Conservation (phyloP, 2,329 filamentous ascomycete genomes). For the Alternaria consortialis region DNA sequence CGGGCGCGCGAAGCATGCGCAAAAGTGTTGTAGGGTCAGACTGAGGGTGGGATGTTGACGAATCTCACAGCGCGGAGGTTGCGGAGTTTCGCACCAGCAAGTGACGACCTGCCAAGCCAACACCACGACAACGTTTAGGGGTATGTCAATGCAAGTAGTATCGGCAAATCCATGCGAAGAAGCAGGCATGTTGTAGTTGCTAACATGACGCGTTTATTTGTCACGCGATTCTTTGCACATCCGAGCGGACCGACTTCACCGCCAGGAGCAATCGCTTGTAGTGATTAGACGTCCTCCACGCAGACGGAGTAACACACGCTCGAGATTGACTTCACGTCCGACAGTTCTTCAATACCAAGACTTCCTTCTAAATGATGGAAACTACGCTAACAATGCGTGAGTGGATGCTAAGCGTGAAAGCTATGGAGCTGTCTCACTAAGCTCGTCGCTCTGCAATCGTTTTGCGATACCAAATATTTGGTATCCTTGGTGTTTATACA, state of each 20-base stretch:
- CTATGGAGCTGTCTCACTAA: too few species aligned
- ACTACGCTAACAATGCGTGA: too few species aligned
- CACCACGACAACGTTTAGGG: neutral
- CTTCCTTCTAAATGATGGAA: too few species aligned
- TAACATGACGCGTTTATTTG: neutral
- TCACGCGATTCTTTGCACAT: neutral
- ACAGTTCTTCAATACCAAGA: neutral
- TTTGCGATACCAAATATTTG: too few species aligned
- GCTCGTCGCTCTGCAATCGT: too few species aligned
- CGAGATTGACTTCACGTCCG: neutral
- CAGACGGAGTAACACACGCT: neutral
- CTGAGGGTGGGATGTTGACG: conserved; percentile 22
- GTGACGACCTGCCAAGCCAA: conserved; percentile 16
- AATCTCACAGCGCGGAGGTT: conserved; percentile 27
- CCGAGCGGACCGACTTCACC: conserved; percentile 15
- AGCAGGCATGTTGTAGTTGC: neutral
- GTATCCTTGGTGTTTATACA: too few species aligned
- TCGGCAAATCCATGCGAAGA: neutral
- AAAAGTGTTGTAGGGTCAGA: conserved; percentile 21
- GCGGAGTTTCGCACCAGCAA: conserved; percentile 26
- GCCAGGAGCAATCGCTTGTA: conserved; percentile 5
- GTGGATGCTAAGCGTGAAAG: too few species aligned
- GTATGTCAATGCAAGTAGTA: neutral
- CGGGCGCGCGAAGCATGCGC: conserved; percentile 48
- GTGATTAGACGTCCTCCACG: conserved; percentile 1